A percentile compares a stretch with the other conserved stretches of the same genome.
Evolutionary conservation across 352 stramenopile genomes (phyloP).

Genomic region (Phytophthora pistaciae): DNA sequence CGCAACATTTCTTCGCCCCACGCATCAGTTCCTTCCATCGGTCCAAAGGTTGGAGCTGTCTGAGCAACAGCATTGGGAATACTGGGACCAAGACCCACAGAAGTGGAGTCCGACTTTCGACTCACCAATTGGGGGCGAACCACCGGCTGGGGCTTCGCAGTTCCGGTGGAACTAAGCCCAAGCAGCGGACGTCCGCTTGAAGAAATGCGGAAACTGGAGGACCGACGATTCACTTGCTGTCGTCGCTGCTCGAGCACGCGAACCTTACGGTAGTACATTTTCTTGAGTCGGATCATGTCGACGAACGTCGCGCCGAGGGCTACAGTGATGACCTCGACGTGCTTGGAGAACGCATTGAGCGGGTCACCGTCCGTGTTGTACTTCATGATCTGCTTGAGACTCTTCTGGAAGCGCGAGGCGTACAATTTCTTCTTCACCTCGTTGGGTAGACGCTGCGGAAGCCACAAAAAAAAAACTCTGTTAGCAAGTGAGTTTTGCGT

Average conservation of each 20-base stretch:
- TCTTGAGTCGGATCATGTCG: slow-evolving; percentile 68
- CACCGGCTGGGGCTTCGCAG: background rate
- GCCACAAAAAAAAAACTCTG: background rate
- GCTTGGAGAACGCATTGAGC: slow-evolving; percentile 73
- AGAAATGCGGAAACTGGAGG: slow-evolving; percentile 20
- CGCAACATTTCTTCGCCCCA: slow-evolving; percentile 57
- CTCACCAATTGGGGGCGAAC: background rate
- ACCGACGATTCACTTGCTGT: slow-evolving; percentile 19
- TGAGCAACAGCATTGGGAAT: background rate
- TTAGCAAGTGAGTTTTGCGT: background rate
- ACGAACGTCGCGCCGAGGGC: slow-evolving; percentile 62
- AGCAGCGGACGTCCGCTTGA: slow-evolving; percentile 26
- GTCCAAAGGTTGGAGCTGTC: background rate
- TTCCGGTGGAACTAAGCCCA: background rate
- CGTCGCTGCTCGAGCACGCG: slow-evolving; percentile 30
- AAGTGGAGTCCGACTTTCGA: slow-evolving; percentile 6
- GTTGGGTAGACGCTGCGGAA: slow-evolving; percentile 66
- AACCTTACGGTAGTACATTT: slow-evolving; percentile 49
- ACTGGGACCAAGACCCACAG: background rate
- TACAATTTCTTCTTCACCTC: slow-evolving; percentile 85
- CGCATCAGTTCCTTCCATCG: background rate
- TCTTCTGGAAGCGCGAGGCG: slow-evolving; percentile 68
- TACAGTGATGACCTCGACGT: slow-evolving; percentile 78
- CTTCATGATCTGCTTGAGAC: slow-evolving; percentile 80
- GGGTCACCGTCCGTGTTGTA: slow-evolving; percentile 79